Conservation (phyloP, 2,329 filamentous ascomycete species). For the Penicillium italicum region DNA sequence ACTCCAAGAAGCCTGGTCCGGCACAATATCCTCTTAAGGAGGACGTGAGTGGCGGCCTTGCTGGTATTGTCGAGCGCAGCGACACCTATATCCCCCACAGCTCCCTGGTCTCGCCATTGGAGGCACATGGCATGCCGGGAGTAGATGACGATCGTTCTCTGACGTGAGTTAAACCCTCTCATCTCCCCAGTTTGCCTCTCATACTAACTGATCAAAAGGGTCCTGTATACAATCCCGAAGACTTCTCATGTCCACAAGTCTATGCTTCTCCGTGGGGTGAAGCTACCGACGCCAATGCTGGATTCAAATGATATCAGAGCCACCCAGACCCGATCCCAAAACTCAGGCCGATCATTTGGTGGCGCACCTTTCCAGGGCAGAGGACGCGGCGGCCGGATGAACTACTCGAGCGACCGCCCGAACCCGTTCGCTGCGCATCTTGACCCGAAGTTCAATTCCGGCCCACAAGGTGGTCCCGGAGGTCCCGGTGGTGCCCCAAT, state of each 20-base stretch:
- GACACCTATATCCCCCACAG: conserved; percentile 81
- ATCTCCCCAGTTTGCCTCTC: not conserved
- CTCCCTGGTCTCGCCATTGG: conserved; percentile 72
- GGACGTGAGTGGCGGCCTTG: conserved; percentile 69
- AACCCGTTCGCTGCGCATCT: conserved; percentile 50
- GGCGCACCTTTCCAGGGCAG: conserved; percentile 59
- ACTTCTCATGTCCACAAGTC: conserved; percentile 78
- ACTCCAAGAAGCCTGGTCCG: conserved; percentile 77
- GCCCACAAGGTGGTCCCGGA: conserved; percentile 28
- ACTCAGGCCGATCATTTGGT: conserved; percentile 66
- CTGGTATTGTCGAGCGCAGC: conserved; percentile 77
- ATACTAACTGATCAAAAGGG: conserved; percentile 52
- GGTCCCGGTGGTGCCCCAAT: conserved; percentile 29
- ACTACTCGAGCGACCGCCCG: conserved; percentile 48
- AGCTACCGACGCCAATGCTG: conserved; percentile 67
- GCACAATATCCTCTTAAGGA: conserved; percentile 70
- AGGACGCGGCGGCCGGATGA: conserved; percentile 51
- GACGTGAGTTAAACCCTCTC: conserved; percentile 55
- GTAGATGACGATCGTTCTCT: conserved; percentile 84
- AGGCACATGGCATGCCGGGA: conserved; percentile 66
- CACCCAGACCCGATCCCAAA: conserved; percentile 62
- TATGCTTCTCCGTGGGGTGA: conserved; percentile 83
- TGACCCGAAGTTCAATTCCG: conserved; percentile 43
- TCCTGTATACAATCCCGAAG: conserved; percentile 78
- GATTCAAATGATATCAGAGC: conserved; percentile 72